phyloP scores from a whole-genome alignment of 495 filamentous ascomycete species.

The Bombardia bombarda region DNA sequence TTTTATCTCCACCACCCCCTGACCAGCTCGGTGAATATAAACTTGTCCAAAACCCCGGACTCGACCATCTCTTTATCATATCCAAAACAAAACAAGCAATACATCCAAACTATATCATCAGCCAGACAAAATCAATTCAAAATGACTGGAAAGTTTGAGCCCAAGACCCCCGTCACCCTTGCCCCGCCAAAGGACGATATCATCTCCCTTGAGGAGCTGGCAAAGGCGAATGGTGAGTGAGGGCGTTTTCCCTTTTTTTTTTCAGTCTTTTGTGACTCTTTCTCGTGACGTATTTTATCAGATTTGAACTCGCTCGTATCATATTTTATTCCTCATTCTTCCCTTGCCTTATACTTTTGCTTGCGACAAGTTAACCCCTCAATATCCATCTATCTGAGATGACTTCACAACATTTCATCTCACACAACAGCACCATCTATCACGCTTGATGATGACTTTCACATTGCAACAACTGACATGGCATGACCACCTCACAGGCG shows the following conservation, averaged over 20 bases:
- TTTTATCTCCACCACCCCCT: no score
- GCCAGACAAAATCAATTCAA: background rate
- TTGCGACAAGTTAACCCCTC: no score
- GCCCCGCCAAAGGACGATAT: conserved; percentile 81
- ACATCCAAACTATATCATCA: background rate
- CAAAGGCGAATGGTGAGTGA: conserved; percentile 69
- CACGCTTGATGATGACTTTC: no score
- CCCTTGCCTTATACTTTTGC: no score
- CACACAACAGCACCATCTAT: no score
- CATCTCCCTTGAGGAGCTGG: conserved; percentile 66
- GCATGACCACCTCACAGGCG: conserved; percentile 34
- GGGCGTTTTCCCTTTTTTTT: background rate
- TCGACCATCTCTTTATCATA: no score
- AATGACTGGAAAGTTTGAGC: conserved; percentile 69
- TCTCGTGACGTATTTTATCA: background rate
- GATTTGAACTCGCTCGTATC: background rate
- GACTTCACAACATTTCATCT: no score
- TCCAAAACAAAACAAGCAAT: conserved; percentile 2
- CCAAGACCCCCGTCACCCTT: conserved; percentile 74
- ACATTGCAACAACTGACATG: no score
- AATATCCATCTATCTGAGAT: no score
- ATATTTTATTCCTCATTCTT: no score
- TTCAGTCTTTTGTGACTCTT: background rate
- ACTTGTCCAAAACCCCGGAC: no score
- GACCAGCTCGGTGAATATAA: no score